A percentile compares a stretch with the other conserved stretches of the same genome.
Evolutionary conservation across 768 basidiomycete species (phyloP).

Genomic region (Phaffia australis): DNA sequence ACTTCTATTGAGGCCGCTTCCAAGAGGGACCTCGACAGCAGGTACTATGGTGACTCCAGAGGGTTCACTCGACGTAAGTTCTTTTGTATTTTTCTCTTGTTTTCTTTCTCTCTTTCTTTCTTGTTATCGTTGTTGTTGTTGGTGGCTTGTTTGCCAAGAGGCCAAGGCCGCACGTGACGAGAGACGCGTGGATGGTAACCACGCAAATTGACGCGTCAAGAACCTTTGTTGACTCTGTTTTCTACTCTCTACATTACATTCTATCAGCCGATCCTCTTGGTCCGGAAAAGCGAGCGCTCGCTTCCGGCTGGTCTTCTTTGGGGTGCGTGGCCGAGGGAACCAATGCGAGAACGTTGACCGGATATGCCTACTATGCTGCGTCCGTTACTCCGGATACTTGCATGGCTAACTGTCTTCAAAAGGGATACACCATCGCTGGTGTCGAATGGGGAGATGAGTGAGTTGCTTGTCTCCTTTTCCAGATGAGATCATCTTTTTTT

Average conservation of each 20-base stretch:
- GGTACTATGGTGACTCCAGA: slow-evolving; percentile 26
- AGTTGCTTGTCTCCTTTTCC: background rate
- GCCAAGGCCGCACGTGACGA: too few relatives aligned
- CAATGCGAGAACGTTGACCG: slow-evolving; percentile 51
- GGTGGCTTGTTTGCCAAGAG: background rate
- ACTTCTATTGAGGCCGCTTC: background rate
- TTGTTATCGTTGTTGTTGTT: background rate
- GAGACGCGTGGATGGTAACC: too few relatives aligned
- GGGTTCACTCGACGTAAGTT: slow-evolving; percentile 23
- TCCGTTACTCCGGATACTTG: slow-evolving; percentile 61
- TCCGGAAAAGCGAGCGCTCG: slow-evolving; percentile 18
- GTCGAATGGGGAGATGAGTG: slow-evolving; percentile 52
- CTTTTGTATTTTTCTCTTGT: background rate
- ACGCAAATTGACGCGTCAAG: background rate
- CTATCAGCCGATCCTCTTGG: slow-evolving; percentile 15
- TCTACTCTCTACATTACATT: background rate
- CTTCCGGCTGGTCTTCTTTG: slow-evolving; percentile 30
- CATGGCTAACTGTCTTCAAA: slow-evolving; percentile 48
- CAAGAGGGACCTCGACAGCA: slow-evolving; percentile 10
- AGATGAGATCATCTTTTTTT: slow-evolving; percentile 30
- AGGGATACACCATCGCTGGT: slow-evolving; percentile 58
- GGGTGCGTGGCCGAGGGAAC: slow-evolving; percentile 46
- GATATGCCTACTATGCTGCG: slow-evolving; percentile 43
- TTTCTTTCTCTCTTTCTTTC: background rate
- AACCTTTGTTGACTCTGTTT: background rate